A percentile compares a stretch with the other conserved stretches of the same genome.
Conservation (phyloP, 179 eudicot species). For the Gypsophila paniculata region DNA sequence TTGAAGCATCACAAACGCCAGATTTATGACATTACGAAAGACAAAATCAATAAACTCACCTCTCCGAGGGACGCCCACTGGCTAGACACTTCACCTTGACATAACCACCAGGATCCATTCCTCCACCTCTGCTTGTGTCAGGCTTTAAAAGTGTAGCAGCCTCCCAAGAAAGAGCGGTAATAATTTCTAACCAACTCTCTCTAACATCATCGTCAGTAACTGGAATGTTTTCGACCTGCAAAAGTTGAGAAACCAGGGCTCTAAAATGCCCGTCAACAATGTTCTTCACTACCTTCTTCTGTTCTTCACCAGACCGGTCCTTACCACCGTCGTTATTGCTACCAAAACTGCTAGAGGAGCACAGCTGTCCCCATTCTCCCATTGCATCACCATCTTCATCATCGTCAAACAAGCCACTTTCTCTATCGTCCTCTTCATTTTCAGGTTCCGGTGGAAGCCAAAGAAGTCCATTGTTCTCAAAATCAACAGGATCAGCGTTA, state of each 20-base stretch:
- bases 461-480: constrained; percentile 82
- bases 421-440: constrained; percentile 85
- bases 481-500: constrained; percentile 75
- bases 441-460: constrained; percentile 99
- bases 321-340: constrained; percentile 50
- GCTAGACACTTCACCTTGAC: constrained; percentile 96
- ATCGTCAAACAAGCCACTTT: constrained; percentile 53
- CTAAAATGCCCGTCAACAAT: constrained; percentile 93
- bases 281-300: constrained; percentile 70
- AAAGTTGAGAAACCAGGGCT: constrained; percentile 87
- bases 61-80: constrained; percentile 73
- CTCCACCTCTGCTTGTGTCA: constrained; percentile 89
- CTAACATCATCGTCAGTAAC: constrained; percentile 56
- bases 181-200: constrained; percentile 92
- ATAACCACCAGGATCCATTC: constrained; percentile 99
- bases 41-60: too few relatives aligned
- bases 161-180: constrained; percentile 91
- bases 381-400: constrained; percentile 53
- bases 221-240: constrained; percentile 88
- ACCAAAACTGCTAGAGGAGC: constrained; percentile 70
- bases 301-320: constrained; percentile 77
- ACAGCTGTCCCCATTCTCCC: constrained; percentile 75
- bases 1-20: neutral
- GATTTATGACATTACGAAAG: too few relatives aligned
- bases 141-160: constrained; percentile 93